Evolutionary conservation across 495 filamentous ascomycete species (phyloP).

Genomic region (Lentithecium fluviatile): DNA sequence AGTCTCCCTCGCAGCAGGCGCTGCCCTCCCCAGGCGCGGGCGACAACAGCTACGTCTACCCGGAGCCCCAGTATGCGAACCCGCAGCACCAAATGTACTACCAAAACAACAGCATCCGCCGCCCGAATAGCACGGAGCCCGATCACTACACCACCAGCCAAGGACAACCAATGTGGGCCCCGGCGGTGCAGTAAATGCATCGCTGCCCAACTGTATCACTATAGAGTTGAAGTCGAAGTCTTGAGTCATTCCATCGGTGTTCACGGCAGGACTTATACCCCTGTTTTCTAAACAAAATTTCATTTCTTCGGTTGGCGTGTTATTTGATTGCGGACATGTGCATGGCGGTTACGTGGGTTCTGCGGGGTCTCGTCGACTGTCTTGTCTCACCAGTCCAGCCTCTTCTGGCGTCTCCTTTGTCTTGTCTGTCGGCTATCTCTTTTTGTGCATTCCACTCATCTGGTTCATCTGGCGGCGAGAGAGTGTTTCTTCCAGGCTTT

Average conservation of each 20-base stretch:
- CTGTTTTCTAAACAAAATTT: slow-evolving; percentile 32
- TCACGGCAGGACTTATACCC: slow-evolving; percentile 36
- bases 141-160: slow-evolving; percentile 42
- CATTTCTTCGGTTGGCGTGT: slow-evolving; percentile 13
- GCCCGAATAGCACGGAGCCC: slow-evolving; percentile 46
- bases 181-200: slow-evolving; percentile 39
- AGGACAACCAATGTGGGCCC: slow-evolving; percentile 39
- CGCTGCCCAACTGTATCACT: slow-evolving; percentile 10
- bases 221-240: slow-evolving; percentile 10
- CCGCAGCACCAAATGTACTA: slow-evolving; percentile 42
- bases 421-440: neutral
- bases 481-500: neutral
- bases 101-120: slow-evolving; percentile 38
- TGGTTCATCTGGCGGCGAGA: neutral
- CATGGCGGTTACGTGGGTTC: slow-evolving; percentile 15
- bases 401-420: slow-evolving; percentile 21
- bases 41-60: slow-evolving; percentile 42
- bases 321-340: slow-evolving; percentile 11
- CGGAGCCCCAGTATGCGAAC: slow-evolving; percentile 39
- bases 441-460: slow-evolving; percentile 20
- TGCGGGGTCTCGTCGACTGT: neutral
- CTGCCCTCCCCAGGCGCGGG: slow-evolving; percentile 34
- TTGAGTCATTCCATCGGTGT: slow-evolving; percentile 32
- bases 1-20: slow-evolving; percentile 42
- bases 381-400: slow-evolving; percentile 7